Evolutionary conservation across 441 rosid species (phyloP).

Genomic region (Adansonia grandidieri): DNA sequence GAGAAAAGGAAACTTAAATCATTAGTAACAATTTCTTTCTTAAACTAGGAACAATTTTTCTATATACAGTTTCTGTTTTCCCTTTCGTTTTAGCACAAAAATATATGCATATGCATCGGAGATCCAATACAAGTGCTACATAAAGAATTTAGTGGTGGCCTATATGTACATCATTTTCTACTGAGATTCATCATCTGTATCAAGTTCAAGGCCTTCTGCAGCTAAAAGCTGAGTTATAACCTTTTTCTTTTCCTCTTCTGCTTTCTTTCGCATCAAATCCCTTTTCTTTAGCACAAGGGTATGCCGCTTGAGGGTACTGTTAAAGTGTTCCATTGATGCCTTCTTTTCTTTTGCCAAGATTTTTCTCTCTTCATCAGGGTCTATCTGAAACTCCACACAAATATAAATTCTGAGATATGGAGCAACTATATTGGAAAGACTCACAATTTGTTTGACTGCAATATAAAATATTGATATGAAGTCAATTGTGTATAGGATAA

Average conservation of each 20-base stretch:
- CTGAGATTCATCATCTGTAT: constrained; percentile 55
- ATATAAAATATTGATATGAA: constrained; percentile 5
- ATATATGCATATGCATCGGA: background rate
- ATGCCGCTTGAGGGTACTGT: constrained; percentile 75
- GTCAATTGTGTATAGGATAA: background rate
- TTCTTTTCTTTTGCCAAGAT: constrained; percentile 79
- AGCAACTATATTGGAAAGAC: background rate
- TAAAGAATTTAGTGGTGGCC: background rate
- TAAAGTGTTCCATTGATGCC: constrained; percentile 72
- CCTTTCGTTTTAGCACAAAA: constrained; percentile 4
- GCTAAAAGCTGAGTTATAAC: constrained; percentile 71
- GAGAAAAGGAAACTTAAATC: background rate
- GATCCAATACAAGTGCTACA: background rate
- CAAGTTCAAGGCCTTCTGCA: constrained; percentile 91
- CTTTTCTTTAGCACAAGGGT: constrained; percentile 83
- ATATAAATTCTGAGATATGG: background rate
- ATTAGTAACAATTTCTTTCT: background rate
- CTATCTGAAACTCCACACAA: constrained; percentile 50
- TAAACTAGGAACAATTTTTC: constrained; percentile 10
- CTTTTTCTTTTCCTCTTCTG: constrained; percentile 73
- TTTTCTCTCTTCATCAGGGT: constrained; percentile 90
- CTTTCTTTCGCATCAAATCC: constrained; percentile 88
- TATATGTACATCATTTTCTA: constrained; percentile 24
- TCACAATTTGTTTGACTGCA: constrained; percentile 1
- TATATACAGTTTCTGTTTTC: constrained; percentile 29